These are phyloP conservation scores for Graphilbum sp. DNA, from an alignment of 2,329 filamentous ascomycete genomes.

Conservation along the genomic window DNA sequence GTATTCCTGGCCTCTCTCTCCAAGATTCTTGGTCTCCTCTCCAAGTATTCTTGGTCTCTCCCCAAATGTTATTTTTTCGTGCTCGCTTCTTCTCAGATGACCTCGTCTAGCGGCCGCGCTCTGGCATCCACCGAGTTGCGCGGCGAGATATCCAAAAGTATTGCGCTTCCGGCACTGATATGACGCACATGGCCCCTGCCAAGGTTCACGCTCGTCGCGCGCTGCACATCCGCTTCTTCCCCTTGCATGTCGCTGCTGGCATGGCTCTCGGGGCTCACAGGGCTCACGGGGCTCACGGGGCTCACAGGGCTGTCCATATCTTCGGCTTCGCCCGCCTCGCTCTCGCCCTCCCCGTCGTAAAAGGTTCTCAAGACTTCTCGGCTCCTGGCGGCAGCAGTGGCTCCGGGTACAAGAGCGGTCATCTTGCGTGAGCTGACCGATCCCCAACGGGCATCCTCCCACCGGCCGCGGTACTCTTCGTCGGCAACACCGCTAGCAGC, in stretches of 20 bases:
- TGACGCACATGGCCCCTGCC: conserved; percentile 49
- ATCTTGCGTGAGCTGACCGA: conserved; percentile 29
- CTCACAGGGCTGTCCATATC: conserved; percentile 3
- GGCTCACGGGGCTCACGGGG: conserved; percentile 4
- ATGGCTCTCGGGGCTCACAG: conserved; percentile 4
- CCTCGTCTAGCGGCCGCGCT: conserved; percentile 5
- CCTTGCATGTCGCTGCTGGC: conserved; percentile 13
- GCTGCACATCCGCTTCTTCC: conserved; percentile 29
- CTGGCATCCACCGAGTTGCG: conserved; percentile 35
- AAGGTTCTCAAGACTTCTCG: conserved; percentile 33
- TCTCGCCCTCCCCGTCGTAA: conserved; percentile 18
- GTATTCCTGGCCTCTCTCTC: too few relatives aligned
- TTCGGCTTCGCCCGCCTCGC: background rate
- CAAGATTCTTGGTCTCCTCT: too few relatives aligned
- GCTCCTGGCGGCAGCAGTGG: conserved; percentile 33
- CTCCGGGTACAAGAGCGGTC: conserved; percentile 38
- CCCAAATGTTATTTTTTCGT: too few relatives aligned
- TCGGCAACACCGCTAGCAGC: conserved; percentile 40
- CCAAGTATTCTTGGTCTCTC: too few relatives aligned
- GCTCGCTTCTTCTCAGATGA: too few relatives aligned
- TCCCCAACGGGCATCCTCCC: conserved; percentile 33
- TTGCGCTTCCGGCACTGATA: conserved; percentile 64
- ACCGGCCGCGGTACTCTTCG: conserved; percentile 68
- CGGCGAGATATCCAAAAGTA: conserved; percentile 50
- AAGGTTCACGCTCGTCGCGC: conserved; percentile 56